Evolutionary conservation across 495 filamentous ascomycete genomes (phyloP), one percentile per base, ranked within the genome.

Genomic region (Bacidia rubella): DNA sequence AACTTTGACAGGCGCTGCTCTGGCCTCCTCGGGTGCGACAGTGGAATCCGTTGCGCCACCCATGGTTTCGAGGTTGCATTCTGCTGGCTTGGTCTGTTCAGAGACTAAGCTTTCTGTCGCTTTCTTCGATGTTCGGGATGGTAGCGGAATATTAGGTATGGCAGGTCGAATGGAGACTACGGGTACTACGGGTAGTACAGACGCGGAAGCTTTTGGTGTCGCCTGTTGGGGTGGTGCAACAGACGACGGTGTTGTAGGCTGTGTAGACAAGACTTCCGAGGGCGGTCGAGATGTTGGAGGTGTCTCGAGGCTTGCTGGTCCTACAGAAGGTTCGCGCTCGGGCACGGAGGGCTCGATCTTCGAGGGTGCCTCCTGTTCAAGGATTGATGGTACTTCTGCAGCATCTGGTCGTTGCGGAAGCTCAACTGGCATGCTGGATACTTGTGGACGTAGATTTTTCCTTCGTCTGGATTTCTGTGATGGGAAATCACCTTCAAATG

Each of bases 181-280:
- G 11, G 83, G 82, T 21, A 78, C 66, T 10, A 72, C 66, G 7
- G 75, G 57, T 26, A 63, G 62, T 20, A 24, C 29, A 24, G 70
- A 57, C 10, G 64, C 43, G 56, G 74, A 67, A 2, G 63, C 49
- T 39, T 74, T 71, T 19, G 66, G 62, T 58, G 67, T 77, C 69
- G 41, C 45, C 58, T 60, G 62, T 50, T 62, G 56, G 39, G 55
- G 60, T 39, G 63, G 53, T 35, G 68, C 59, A 4, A 65, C 64
- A 0, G 85, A 82, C 10, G 79, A 82, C 17, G 85, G 82, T 0
- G 82, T 84, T 2, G 86, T 84, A 3, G 83, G 81, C 26, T 85
- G 79, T 0, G 82, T 86, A 0, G 76, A 78, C 54, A 80, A 68
- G 42, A 68, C 66, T 61, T 87, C 83, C 7, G 82, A 86, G 7